Percentiles rank a stretch among this genome's conserved stretches.
Evolutionary conservation across 371 early-diverging fungal genomes (phyloP).

Genomic region (Circinella minor): DNA sequence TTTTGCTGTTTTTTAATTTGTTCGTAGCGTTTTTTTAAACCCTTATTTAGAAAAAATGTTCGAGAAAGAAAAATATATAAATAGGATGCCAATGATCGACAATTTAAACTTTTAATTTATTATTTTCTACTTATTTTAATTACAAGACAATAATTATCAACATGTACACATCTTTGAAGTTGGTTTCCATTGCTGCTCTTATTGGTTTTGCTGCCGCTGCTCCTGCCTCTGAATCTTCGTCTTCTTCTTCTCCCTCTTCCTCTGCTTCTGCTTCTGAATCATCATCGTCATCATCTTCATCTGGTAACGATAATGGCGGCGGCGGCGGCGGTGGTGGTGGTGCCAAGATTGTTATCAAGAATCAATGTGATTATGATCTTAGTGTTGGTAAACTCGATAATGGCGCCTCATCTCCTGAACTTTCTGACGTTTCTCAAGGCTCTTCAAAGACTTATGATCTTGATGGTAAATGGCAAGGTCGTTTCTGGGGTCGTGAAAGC

Average conservation of each 20-base stretch:
- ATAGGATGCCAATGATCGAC: not conserved
- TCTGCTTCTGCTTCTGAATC: not conserved
- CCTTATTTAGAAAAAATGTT: not conserved
- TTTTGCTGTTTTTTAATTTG: too few species aligned
- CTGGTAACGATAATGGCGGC: too few species aligned
- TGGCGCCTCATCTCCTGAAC: constrained; percentile 12
- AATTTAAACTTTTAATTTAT: not conserved
- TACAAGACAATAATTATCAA: not conserved
- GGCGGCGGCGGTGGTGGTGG: constrained; percentile 15
- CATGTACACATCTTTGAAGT: constrained; percentile 12
- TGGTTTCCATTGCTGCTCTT: constrained; percentile 14
- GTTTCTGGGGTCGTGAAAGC: constrained; percentile 38
- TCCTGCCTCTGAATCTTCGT: not conserved
- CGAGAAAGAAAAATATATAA: not conserved
- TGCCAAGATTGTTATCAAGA: constrained; percentile 21
- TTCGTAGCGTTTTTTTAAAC: not conserved
- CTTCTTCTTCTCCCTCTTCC: not conserved
- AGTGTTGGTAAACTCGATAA: constrained; percentile 22
- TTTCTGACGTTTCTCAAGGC: constrained; percentile 12
- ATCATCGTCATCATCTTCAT: constrained; percentile 5
- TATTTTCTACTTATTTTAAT: not conserved
- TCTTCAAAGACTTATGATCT: constrained; percentile 18
- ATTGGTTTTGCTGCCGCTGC: constrained; percentile 16
- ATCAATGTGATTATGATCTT: constrained; percentile 22
- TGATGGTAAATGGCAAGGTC: constrained; percentile 36